Evolutionary conservation across 2,329 filamentous ascomycete genomes (phyloP), one percentile per base, ranked within the genome.

Genomic region (Neoarthrinium moseri): DNA sequence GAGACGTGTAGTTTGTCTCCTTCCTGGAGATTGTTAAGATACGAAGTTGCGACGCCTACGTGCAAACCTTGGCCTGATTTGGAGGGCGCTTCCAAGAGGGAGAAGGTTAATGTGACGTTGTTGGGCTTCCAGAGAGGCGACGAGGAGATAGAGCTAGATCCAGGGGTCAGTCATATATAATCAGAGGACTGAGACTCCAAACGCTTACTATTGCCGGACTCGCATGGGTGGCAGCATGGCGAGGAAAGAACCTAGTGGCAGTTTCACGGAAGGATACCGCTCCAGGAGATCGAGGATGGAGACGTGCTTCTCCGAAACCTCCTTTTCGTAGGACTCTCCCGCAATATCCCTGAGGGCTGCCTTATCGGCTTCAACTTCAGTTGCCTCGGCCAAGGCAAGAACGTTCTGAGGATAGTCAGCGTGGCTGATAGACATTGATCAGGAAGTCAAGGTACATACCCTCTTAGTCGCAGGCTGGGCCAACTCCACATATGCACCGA

Each of bases 171-270:
- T 11, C 5, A 6, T 13, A 18, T 27, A 4, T 15, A 1, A 5
- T 21, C 11, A 13, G 5, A n/a, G 18, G n/a, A 8, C 4, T 12
- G 17, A 5, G 3, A 20, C 18, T 6, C 21, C 5, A 17, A 23
- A 17, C 3, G 22, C 41, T 35, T 35, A 44, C 41, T 84, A 84
- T 55, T 83, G 79, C 4, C 81, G 75, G 20, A 79, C 69, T 3
- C 81, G 75, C 76, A 87, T 81, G 0, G 83, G 79, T 2, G 80
- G 78, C 1, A 84, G 73, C 70, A 84, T 79, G 32, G 73, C 51
- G 66, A 29, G 85, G 66, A 67, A 81, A 1, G 49, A 39, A 6
- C 49, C 54, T 15, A 62, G 49, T 3, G 56, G 46, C 63, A 70
- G 30, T 65, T 65, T 52, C 71, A 72, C 68, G 67, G 72, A 37